Percentiles rank a stretch among this genome's conserved stretches.
Conservation (phyloP, 2,329 filamentous ascomycete species). For the Zymoseptoria passerinii region DNA sequence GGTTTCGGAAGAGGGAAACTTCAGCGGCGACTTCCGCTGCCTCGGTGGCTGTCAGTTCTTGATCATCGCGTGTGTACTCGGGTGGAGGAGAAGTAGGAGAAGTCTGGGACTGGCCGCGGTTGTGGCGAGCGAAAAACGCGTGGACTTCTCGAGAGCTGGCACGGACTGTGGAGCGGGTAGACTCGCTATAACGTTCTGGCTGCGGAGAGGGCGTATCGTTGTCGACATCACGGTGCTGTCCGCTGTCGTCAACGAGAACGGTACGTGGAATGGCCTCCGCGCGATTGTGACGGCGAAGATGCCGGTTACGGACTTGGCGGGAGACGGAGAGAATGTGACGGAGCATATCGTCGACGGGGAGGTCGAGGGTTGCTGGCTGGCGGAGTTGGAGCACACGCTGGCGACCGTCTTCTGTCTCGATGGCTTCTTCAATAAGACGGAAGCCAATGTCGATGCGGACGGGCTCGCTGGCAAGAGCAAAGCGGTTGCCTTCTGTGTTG, state of each 20-base stretch:
- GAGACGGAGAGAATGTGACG: background rate
- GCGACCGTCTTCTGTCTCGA: constrained; percentile 22
- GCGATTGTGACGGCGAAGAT: constrained; percentile 1
- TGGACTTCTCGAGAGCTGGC: constrained; percentile 16
- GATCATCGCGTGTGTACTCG: constrained; percentile 14
- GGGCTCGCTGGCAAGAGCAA: constrained; percentile 18
- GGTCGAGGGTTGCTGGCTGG: background rate
- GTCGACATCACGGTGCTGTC: background rate
- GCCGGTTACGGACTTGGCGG: background rate
- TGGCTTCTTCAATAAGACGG: constrained; percentile 25
- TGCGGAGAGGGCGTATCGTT: constrained; percentile 8
- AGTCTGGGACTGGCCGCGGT: constrained; percentile 11
- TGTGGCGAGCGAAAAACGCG: constrained; percentile 18
- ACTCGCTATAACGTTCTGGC: constrained; percentile 15
- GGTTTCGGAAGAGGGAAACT: background rate
- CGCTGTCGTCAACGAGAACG: background rate
- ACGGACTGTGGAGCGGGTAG: constrained; percentile 8
- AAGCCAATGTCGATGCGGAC: constrained; percentile 25
- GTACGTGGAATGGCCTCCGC: constrained; percentile 2
- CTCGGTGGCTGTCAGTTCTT: background rate
- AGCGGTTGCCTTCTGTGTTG: constrained; percentile 19
- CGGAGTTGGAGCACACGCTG: constrained; percentile 17
- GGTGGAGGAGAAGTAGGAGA: constrained; percentile 19
- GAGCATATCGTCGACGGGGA: background rate
- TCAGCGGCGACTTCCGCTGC: background rate